A percentile compares a stretch with the other conserved stretches of the same genome.
Conservation (phyloP, 306 rosid species). For the Castanea crenata region DNA sequence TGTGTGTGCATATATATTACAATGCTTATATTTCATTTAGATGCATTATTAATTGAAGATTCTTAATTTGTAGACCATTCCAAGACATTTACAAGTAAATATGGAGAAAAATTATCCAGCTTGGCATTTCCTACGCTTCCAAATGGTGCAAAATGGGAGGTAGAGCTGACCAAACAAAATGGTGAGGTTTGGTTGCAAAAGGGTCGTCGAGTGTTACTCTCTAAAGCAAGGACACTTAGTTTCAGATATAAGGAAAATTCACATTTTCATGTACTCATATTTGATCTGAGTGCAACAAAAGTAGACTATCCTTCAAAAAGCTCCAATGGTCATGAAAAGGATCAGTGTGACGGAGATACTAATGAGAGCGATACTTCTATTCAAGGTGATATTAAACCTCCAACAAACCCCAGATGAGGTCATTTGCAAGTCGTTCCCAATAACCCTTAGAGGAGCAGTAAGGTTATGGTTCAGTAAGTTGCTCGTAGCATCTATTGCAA, state of each 20-base stretch:
- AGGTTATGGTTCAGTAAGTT: too few relatives aligned
- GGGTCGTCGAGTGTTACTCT: neutral
- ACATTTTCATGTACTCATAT: slow-evolving; percentile 17
- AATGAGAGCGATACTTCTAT: neutral
- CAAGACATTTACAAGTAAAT: neutral
- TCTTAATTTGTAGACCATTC: slow-evolving; percentile 2
- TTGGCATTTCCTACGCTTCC: neutral
- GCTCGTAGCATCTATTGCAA: too few relatives aligned
- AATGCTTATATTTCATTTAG: too few relatives aligned
- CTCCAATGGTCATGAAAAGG: neutral
- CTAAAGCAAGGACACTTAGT: neutral
- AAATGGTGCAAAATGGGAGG: slow-evolving; percentile 10
- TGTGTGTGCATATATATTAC: too few relatives aligned
- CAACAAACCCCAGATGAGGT: too few relatives aligned
- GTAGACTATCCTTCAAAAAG: slow-evolving; percentile 22
- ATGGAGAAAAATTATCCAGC: slow-evolving; percentile 2
- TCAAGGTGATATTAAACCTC: neutral
- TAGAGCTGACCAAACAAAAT: neutral
- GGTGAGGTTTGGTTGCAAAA: neutral
- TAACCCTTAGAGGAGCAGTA: too few relatives aligned
- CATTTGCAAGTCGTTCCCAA: too few relatives aligned
- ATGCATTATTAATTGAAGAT: too few relatives aligned
- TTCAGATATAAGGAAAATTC: slow-evolving; percentile 25
- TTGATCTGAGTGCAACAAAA: slow-evolving; percentile 17
- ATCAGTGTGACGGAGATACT: neutral